Base-by-base conservation (phyloP, 345 rosid species). In the Linum tenue region DNA sequence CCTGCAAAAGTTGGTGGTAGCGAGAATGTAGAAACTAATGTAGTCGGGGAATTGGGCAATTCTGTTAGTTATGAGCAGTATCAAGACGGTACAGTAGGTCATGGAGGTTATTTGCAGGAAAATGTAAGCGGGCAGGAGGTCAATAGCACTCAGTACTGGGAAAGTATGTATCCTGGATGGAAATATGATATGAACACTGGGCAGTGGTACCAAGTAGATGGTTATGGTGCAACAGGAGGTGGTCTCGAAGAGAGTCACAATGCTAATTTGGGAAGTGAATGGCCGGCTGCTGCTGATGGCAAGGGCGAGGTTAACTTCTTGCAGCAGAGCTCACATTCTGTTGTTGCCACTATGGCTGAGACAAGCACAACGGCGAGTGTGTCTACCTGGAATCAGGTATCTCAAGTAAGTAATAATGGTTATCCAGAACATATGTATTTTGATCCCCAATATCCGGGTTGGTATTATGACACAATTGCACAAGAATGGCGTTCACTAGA, bases 121-220 rank as follows among this genome's bases (percentile, higher is more conserved):
- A 77, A 56, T 67, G 79, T 68, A 59, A 78, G 74, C 72, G 84
- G 67, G 63, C 85, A 82, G 72, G 88, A 78, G 68, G 39, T 78
- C 60, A 78, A 72, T 75, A 77, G 76, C 65, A 82, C 69, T 71
- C 86, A 83, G 68, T 72, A 81, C 59, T 95, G 95, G 96, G 97
- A 91, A 70, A 77, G 75, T 75, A 63, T 80, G 71, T 95, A 89
- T 80, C 96, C 99, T 1, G 99, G 99, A 14, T 95, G 99, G 99
- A 79, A 73, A 68, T 83, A 69, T 74, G 96, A 95, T 72, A 75
- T 72, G 51, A 84, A 62, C 71, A 82, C 88, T 39, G 94, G 84
- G 66, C 91, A 82, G 64, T 95, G 99, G 97, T 89, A 83, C 79
- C 91, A 85, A 66, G 75, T 84, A 76, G 89, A 78, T 69, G 73